A percentile compares a stretch with the other conserved stretches of the same genome.
These are phyloP conservation scores for Parachaetomium inaequale DNA, from an alignment of 495 filamentous ascomycete genomes.

Conservation along the genomic window DNA sequence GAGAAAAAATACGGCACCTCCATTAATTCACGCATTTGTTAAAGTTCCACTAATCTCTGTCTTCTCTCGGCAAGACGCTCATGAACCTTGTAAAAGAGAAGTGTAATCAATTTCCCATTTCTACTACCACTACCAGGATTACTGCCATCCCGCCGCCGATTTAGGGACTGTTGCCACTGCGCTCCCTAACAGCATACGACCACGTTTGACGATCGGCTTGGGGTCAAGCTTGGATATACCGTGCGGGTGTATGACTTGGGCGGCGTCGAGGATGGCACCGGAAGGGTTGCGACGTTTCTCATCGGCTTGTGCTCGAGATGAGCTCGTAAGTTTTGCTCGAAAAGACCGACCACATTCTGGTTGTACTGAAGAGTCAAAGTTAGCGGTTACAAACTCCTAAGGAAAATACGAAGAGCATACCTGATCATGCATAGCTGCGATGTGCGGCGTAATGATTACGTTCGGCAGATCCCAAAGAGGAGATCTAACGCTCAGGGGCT, in stretches of 20 bases:
- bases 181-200: neutral
- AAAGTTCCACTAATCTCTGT: no score
- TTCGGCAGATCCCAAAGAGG: constrained; percentile 1
- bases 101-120: no score
- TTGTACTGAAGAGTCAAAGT: neutral
- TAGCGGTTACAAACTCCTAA: neutral
- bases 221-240: neutral
- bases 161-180: no score
- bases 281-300: neutral
- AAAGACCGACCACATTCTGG: neutral
- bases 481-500: neutral
- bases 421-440: neutral
- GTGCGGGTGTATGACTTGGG: neutral
- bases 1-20: no score
- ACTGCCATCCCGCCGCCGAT: no score
- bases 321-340: neutral
- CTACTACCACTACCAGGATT: no score
- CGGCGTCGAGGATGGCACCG: neutral
- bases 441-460: neutral
- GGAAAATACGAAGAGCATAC: neutral
- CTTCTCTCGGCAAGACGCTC: no score
- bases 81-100: no score
- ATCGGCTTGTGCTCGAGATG: neutral
- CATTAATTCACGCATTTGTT: no score
- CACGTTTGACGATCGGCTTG: neutral